Evolutionary conservation across 1,284 basidiomycete genomes (phyloP).

Genomic region (Boletus austroedulis): DNA sequence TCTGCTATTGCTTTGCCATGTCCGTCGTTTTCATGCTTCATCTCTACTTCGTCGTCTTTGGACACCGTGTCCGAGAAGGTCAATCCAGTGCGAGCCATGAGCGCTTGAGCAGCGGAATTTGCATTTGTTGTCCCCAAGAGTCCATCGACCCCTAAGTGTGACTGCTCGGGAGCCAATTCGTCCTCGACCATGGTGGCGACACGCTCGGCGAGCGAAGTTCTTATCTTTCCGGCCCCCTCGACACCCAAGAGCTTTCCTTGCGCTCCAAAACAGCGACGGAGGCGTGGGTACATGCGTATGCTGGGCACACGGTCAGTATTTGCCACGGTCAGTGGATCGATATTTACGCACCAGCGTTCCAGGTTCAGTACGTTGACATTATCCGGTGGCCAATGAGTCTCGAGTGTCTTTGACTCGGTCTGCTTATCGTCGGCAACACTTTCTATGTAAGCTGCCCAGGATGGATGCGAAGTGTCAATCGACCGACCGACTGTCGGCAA

Average conservation of each 20-base stretch:
- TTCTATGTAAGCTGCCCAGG: conserved; percentile 54
- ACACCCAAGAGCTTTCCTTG: conserved; percentile 30
- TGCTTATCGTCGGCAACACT: conserved; percentile 49
- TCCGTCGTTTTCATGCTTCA: conserved; percentile 10
- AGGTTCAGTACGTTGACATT: conserved; percentile 62
- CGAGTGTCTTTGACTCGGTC: conserved; percentile 56
- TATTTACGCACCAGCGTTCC: conserved; percentile 60
- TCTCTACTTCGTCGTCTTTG: conserved; percentile 6
- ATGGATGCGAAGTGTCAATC: conserved; percentile 34
- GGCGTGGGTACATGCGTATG: conserved; percentile 88
- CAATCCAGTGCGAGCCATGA: no score
- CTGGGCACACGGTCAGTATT: conserved; percentile 41
- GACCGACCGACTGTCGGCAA: conserved; percentile 54
- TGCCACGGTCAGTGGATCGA: neutral
- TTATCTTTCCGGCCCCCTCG: conserved; percentile 26
- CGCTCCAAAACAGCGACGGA: conserved; percentile 87
- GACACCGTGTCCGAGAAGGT: no score
- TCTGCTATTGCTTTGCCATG: conserved; percentile 9
- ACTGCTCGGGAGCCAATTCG: neutral
- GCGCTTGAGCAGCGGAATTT: neutral
- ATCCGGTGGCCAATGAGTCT: conserved; percentile 78
- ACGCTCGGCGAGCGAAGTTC: neutral
- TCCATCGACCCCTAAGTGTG: no score
- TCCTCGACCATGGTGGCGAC: conserved; percentile 16
- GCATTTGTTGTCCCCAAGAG: no score